A percentile compares a stretch with the other conserved stretches of the same genome.
These are phyloP conservation scores for Sarcocystis neurona DNA, from an alignment of 169 alveolate species.

Conservation along the genomic window DNA sequence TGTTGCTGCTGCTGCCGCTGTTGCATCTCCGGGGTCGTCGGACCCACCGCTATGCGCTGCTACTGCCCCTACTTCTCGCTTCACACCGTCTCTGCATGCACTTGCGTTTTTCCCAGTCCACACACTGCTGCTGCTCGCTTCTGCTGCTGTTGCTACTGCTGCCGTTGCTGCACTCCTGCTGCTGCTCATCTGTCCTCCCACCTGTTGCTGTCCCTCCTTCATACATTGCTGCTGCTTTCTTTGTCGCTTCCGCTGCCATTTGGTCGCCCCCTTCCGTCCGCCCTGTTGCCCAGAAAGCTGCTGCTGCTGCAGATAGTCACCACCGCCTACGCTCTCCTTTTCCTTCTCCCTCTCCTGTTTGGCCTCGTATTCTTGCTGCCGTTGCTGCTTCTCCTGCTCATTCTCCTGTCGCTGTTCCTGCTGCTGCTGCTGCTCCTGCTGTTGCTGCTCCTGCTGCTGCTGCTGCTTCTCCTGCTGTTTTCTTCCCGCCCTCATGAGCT, in stretches of 20 bases:
- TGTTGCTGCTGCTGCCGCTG: constrained; percentile 23
- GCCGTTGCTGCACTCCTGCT: background rate
- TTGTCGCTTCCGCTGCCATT: no score
- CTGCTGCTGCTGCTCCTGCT: constrained; percentile 2
- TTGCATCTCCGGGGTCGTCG: background rate
- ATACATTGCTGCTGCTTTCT: no score
- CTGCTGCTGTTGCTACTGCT: constrained; percentile 24
- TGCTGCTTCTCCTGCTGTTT: background rate
- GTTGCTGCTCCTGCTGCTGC: background rate
- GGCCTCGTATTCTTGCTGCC: background rate
- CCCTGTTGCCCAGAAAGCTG: no score
- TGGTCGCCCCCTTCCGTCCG: no score
- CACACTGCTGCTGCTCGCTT: background rate
- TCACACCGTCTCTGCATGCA: background rate
- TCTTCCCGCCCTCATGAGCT: background rate
- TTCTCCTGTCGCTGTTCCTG: constrained; percentile 23
- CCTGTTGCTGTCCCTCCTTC: no score
- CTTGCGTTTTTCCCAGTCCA: background rate
- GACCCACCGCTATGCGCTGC: background rate
- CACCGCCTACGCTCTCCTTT: no score
- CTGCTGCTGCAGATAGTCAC: no score
- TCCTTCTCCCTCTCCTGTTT: background rate
- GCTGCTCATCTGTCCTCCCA: no score
- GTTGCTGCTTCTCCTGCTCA: background rate
- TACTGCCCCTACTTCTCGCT: background rate